Conservation (phyloP, 495 filamentous ascomycete species). For the Cercophora sp. region DNA sequence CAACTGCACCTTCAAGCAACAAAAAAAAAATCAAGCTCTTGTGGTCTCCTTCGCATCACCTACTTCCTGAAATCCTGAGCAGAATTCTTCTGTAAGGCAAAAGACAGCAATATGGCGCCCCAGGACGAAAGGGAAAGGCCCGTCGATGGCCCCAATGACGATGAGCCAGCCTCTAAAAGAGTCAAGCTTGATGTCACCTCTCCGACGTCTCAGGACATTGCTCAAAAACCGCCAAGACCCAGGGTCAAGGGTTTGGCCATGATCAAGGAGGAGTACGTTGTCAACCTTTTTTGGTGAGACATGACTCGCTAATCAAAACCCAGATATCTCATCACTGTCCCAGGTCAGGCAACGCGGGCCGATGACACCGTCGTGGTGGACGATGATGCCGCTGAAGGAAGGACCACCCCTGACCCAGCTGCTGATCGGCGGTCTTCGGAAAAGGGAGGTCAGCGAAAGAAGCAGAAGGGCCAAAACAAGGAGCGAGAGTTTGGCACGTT, state of each 20-base stretch:
- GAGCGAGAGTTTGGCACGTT: slow-evolving; percentile 78
- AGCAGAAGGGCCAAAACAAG: slow-evolving; percentile 79
- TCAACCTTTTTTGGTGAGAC: background rate
- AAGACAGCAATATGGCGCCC: background rate
- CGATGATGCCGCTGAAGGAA: slow-evolving; percentile 69
- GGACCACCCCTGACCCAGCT: slow-evolving; percentile 41
- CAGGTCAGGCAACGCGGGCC: slow-evolving; percentile 19
- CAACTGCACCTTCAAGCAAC: background rate
- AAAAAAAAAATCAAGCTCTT: background rate
- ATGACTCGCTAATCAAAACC: slow-evolving; percentile 17
- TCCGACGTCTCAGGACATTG: slow-evolving; percentile 1
- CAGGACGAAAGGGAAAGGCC: background rate
- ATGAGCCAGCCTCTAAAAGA: slow-evolving; percentile 54
- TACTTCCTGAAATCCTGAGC: too few relatives aligned
- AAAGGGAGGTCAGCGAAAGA: slow-evolving; percentile 44
- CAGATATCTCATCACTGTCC: slow-evolving; percentile 55
- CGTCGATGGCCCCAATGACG: background rate
- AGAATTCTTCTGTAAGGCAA: too few relatives aligned
- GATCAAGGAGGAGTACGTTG: slow-evolving; percentile 72
- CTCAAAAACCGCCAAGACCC: slow-evolving; percentile 21
- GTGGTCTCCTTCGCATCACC: background rate
- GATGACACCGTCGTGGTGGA: slow-evolving; percentile 34
- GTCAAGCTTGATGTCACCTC: slow-evolving; percentile 45
- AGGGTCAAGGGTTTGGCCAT: slow-evolving; percentile 64
- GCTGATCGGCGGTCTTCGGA: slow-evolving; percentile 30